These are phyloP conservation scores for Saxophila tyrrhenica DNA, from an alignment of 495 filamentous ascomycete species.

Conservation along the genomic window DNA sequence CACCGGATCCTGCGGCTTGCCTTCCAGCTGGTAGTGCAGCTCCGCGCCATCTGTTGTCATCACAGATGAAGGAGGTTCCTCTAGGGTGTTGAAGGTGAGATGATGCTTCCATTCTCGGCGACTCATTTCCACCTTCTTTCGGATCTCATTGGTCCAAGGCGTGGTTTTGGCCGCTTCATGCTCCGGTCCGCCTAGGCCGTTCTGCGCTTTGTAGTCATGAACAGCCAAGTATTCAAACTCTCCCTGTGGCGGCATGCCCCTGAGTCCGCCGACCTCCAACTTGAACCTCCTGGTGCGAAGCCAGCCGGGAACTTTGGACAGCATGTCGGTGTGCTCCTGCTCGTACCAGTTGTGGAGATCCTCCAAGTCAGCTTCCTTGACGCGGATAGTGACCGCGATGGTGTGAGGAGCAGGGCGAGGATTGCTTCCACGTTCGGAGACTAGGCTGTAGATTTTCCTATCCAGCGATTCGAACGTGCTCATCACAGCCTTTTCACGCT, in stretches of 20 bases:
- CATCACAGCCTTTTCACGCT: constrained; percentile 65
- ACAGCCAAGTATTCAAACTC: constrained; percentile 49
- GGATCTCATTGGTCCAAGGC: constrained; percentile 43
- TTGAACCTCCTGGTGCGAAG: constrained; percentile 53
- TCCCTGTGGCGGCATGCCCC: constrained; percentile 27
- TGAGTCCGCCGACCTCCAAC: constrained; percentile 39
- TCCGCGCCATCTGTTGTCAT: constrained; percentile 54
- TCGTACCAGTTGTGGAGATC: constrained; percentile 56
- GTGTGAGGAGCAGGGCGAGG: constrained; percentile 51
- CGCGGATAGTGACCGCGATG: constrained; percentile 46
- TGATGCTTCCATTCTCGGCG: constrained; percentile 56
- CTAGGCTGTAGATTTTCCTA: constrained; percentile 54
- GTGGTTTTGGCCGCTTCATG: constrained; percentile 50
- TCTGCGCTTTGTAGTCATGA: constrained; percentile 57
- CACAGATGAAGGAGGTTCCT: constrained; percentile 40
- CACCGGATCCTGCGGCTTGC: constrained; percentile 52
- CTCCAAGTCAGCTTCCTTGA: constrained; percentile 40
- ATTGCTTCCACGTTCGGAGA: constrained; percentile 27
- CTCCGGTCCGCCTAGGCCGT: constrained; percentile 52
- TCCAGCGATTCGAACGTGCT: constrained; percentile 55
- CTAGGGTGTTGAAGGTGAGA: constrained; percentile 51
- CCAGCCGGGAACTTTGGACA: constrained; percentile 67
- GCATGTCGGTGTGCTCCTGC: constrained; percentile 59
- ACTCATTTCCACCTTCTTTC: constrained; percentile 43
- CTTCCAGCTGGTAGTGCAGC: constrained; percentile 65